Evolutionary conservation across 2,329 filamentous ascomycete genomes (phyloP), one percentile per base, ranked within the genome.

Genomic region (Harringtonia lauricola): DNA sequence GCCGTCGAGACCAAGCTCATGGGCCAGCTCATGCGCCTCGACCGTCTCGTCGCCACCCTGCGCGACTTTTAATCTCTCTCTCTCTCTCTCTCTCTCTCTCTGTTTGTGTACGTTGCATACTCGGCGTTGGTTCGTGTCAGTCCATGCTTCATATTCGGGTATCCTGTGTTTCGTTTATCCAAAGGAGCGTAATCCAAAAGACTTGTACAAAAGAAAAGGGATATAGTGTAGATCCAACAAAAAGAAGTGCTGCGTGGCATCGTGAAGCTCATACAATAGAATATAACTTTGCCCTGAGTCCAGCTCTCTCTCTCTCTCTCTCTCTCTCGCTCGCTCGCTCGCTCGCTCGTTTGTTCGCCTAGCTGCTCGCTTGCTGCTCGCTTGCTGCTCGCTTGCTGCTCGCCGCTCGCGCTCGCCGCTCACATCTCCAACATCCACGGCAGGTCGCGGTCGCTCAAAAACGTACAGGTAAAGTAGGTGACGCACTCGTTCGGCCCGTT

Each of bases 21-120:
- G 30, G 78, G 79, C 2, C 87, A 95, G 62, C 70, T 95, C 12
- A 76, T 76, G 59, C 74, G 86, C 48, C 70, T 95, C 52, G 92
- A 98, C 63, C 83, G 92, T 42, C 69, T 95, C 52, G 81, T 96
- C 38, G 83, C 83, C 22, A 74, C 92, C 13, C 72, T 96, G 52
- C 73, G 85, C 49, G 92, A 98, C 59, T 89, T 76, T 54, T 87
- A 59, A 36, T 8, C 2, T 17, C 12, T 8, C 14, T 19, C 15
- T 30, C 8, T 22, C 33, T 8, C 8, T 5, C 30, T 5, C 5
- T 31, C 5, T 31, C 30, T 31, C 8, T 14, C 12, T 31, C 30
- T n/a, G 30, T 31, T 13, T 36, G 28, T n/a, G 30, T 31, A 7
- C 29, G 28, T 19, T 21, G 24, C 10, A 26, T 26, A 26, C 24